Base-by-base conservation (phyloP, 148 eudicot genomes). In the Amaranthus palmeri region DNA sequence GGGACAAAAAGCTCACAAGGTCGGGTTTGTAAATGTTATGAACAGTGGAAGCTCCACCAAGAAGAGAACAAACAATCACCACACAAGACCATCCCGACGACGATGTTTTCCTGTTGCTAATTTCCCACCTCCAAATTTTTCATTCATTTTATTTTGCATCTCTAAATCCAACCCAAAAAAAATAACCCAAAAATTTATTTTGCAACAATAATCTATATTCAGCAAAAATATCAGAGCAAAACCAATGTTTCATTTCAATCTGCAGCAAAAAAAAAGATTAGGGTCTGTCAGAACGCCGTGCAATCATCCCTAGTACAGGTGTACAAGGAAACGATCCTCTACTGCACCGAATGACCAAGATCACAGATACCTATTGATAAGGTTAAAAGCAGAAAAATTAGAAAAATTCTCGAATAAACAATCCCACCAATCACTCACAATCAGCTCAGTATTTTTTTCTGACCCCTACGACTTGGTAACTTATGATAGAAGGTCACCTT, bases 1-100 rank as follows among this genome's bases (percentile, higher is more conserved):
- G 17, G n/a, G n/a, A n/a, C n/a, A 13, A 3, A 5, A 7, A 41
- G n/a, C n/a, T n/a, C n/a, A n/a, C n/a, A n/a, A n/a, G 72, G 69
- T 86, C 81, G 52, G 95, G 97, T 77, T 92, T 92, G 69, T 74
- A 89, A 77, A 89, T 72, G 71, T 92, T 92, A 82, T 92, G 97
- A 54, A 92, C 92, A 58, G 89, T 47, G 69, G 97, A 92, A 55
- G 97, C 97, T 5, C 81, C 36, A 25, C 36, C 36, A 25, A 25
- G 72, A 68, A 86, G 36, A 25, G 36, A 25, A 25, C 36, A 25
- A 3, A 88, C 80, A 54, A 88, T 93, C 69, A 91, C 91, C 51
- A 69, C 85, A 64, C 75, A 61, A 13, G 97, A 88, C 91, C 87
- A 83, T 3, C 79, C 93, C 79, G 88, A 48, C 54, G 93, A 91